Evolutionary conservation across 768 basidiomycete species (phyloP), one percentile per base, ranked within the genome.

Genomic region (Mycena galopus): DNA sequence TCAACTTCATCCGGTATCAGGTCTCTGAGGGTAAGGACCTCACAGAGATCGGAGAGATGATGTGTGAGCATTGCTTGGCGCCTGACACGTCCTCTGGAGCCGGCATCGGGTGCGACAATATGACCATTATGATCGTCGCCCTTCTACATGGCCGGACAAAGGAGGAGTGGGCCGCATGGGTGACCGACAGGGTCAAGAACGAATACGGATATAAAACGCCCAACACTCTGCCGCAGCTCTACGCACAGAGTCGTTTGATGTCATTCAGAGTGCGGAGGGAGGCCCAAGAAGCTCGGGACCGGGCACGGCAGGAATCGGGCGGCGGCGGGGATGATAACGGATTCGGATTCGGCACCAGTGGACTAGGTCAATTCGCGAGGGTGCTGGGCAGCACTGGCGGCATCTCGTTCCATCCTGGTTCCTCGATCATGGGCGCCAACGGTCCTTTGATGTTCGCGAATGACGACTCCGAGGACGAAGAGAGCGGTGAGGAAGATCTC

Each of bases 91-190:
- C 93, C 27, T 94, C 94, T 39, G 95, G 94, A 58, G 91, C 91
- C 53, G 98, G 98, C 16, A 95, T 98, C 73, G 98, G 98, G 23
- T 98, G 97, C 81, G 98, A 99, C 84, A 99, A 99, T 85, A 99
- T 99, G 98, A 99, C 98, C 0, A 86, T 98, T 59, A 88, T 98
- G 76, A 90, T 99, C 63, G 89, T 99, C 68, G 98, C 95, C 9
- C 82, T 99, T 55, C 88, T 97, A 35, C 89, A 94, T 73, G 97
- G 95, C 47, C 91, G 91, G 71, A 94, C 95, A n/a, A 90, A 92
- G 80, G 93, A 94, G 74, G 91, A 96, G 79, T 99, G 98, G 98
- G 94, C 94, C 78, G 80, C 88, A 42, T 98, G 97, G 97, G 82
- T 99, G 69, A 89, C 86, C 56, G 90, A 96, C 60, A 91, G 97